phyloP scores from a whole-genome alignment of 257 asterid genomes.

The Verbena officinalis region DNA sequence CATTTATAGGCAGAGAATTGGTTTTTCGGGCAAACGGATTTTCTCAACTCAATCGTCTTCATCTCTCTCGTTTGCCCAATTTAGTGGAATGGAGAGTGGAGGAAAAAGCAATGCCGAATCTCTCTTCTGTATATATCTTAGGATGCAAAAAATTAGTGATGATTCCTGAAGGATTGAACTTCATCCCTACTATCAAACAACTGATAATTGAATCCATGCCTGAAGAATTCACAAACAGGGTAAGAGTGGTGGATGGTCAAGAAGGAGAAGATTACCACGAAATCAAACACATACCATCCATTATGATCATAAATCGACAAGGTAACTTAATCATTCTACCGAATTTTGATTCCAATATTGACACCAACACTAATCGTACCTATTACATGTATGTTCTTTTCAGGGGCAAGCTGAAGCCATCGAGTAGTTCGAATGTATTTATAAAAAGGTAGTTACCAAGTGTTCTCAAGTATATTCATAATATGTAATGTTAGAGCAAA shows the following conservation, averaged over 20 bases:
- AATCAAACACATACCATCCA: not conserved
- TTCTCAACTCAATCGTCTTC: slow-evolving; percentile 14
- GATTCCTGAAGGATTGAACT: slow-evolving; percentile 27
- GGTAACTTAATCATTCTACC: too few relatives aligned
- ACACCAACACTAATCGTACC: too few relatives aligned
- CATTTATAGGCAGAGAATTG: slow-evolving; percentile 1
- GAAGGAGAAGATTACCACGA: not conserved
- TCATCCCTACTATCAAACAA: not conserved
- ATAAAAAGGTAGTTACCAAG: too few relatives aligned
- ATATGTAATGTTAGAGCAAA: too few relatives aligned
- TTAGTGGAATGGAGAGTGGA: slow-evolving; percentile 22
- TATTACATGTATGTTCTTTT: too few relatives aligned
- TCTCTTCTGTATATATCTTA: not conserved
- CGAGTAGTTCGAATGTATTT: too few relatives aligned
- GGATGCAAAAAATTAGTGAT: not conserved
- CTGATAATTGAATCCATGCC: not conserved
- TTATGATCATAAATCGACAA: too few relatives aligned
- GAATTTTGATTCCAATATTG: too few relatives aligned
- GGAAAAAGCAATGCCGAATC: slow-evolving; percentile 16
- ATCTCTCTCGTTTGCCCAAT: not conserved
- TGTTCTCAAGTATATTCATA: too few relatives aligned
- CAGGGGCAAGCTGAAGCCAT: too few relatives aligned
- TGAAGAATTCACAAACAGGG: not conserved
- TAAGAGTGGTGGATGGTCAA: not conserved
- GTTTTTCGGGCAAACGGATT: not conserved